A percentile compares a stretch with the other conserved stretches of the same genome.
Evolutionary conservation across 495 filamentous ascomycete genomes (phyloP).

Genomic region (Astrothelium macrocarpum): DNA sequence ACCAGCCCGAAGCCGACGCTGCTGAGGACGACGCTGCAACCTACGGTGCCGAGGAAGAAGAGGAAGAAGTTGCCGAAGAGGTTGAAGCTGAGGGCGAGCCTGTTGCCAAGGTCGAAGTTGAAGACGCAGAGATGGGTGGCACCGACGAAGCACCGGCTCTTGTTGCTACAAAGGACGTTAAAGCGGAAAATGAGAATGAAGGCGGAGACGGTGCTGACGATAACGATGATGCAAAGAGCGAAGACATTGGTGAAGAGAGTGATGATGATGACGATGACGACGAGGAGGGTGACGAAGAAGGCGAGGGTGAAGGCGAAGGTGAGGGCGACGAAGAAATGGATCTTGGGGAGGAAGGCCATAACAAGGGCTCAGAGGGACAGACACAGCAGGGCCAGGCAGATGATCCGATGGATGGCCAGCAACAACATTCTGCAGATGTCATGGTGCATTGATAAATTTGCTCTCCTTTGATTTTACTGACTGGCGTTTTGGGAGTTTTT

Average conservation of each 20-base stretch:
- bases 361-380: not conserved
- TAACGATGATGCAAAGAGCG: constrained; percentile 83
- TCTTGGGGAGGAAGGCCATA: constrained; percentile 53
- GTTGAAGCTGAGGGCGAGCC: constrained; percentile 40
- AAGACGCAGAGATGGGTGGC: constrained; percentile 80
- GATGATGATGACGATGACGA: constrained; percentile 81
- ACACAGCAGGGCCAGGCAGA: not conserved
- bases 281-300: constrained; percentile 60
- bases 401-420: constrained; percentile 7
- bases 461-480: not conserved
- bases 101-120: constrained; percentile 34
- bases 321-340: constrained; percentile 48
- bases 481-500: not conserved
- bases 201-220: constrained; percentile 57
- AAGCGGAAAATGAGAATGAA: constrained; percentile 9
- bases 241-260: constrained; percentile 92
- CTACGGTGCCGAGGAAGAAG: constrained; percentile 81
- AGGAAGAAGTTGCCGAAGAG: constrained; percentile 52
- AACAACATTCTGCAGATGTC: constrained; percentile 13
- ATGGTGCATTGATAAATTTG: constrained; percentile 15
- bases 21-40: constrained; percentile 71
- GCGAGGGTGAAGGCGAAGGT: constrained; percentile 36
- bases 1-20: constrained; percentile 89
- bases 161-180: constrained; percentile 41
- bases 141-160: constrained; percentile 39